Evolutionary conservation across 371 early-diverging fungal genomes (phyloP).

Genomic region (Mucor saturninus): DNA sequence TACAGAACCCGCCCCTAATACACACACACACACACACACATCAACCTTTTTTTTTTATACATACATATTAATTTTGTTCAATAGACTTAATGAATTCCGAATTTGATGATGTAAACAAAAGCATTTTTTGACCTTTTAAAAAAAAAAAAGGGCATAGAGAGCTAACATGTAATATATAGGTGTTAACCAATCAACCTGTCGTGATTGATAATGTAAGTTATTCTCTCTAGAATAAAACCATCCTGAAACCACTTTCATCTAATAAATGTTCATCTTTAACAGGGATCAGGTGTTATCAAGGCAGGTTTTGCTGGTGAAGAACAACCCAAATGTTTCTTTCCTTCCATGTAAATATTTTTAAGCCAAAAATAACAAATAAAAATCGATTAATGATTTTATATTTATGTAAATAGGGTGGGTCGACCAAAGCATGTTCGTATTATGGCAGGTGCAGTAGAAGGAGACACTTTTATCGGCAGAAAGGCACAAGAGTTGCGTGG

Average conservation of each 20-base stretch:
- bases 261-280: slow-evolving; percentile 30
- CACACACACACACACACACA: no score
- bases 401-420: slow-evolving; percentile 72
- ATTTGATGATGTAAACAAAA: slow-evolving; percentile 52
- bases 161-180: slow-evolving; percentile 38
- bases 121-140: neutral
- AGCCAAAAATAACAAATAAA: no score
- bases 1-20: no score
- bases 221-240: neutral
- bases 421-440: slow-evolving; percentile 93
- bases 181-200: slow-evolving; percentile 91
- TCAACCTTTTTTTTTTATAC: no score
- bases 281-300: slow-evolving; percentile 97
- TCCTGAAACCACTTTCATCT: slow-evolving; percentile 4
- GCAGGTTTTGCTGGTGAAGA: slow-evolving; percentile 98
- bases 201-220: slow-evolving; percentile 73
- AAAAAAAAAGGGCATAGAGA: no score
- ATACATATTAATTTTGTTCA: neutral
- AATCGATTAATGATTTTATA: neutral
- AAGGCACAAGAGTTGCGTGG: slow-evolving; percentile 95
- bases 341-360: slow-evolving; percentile 70
- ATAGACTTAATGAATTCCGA: slow-evolving; percentile 43
- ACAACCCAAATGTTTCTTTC: slow-evolving; percentile 91
- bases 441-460: slow-evolving; percentile 97
- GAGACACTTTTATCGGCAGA: slow-evolving; percentile 91